These are phyloP conservation scores for Rutstroemia sydowiana DNA, from an alignment of 2,329 filamentous ascomycete species.

Conservation along the genomic window DNA sequence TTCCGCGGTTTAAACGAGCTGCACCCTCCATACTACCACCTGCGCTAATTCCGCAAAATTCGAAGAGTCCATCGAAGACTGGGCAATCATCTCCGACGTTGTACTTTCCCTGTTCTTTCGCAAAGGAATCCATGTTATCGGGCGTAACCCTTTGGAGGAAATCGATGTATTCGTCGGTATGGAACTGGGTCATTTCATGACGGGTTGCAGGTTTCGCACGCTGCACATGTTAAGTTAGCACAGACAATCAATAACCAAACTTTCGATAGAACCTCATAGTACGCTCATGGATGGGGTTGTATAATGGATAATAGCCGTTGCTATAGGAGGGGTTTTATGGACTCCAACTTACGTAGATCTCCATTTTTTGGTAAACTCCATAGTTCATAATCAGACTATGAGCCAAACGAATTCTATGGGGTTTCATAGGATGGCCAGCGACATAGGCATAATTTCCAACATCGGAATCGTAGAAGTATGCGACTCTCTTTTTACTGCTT, in stretches of 20 bases:
- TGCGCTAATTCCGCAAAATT: constrained; percentile 91
- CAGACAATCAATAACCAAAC: not conserved
- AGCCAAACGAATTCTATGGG: constrained; percentile 87
- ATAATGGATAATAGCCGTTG: too few species aligned
- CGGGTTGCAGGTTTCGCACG: constrained; percentile 79
- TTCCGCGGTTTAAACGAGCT: constrained; percentile 77
- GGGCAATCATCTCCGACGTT: constrained; percentile 96
- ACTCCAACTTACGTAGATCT: constrained; percentile 68
- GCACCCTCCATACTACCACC: constrained; percentile 93
- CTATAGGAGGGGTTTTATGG: not conserved
- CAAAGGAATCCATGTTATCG: constrained; percentile 94
- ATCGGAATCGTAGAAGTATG: constrained; percentile 97
- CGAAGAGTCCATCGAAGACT: constrained; percentile 95
- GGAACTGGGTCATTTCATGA: constrained; percentile 89
- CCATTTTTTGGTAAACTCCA: constrained; percentile 93
- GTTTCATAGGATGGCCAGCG: constrained; percentile 97
- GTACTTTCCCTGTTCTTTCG: constrained; percentile 85
- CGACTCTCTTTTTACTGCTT: constrained; percentile 69
- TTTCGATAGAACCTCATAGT: too few species aligned
- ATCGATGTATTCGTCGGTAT: constrained; percentile 91
- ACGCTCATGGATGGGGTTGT: too few species aligned
- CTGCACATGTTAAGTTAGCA: constrained; percentile 36
- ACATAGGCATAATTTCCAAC: constrained; percentile 98
- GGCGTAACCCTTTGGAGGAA: constrained; percentile 93
- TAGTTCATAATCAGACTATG: constrained; percentile 97